A percentile compares a stretch with the other conserved stretches of the same genome.
These are phyloP conservation scores for Hemileccinum rubropunctum DNA, from an alignment of 768 basidiomycete species.

Conservation along the genomic window DNA sequence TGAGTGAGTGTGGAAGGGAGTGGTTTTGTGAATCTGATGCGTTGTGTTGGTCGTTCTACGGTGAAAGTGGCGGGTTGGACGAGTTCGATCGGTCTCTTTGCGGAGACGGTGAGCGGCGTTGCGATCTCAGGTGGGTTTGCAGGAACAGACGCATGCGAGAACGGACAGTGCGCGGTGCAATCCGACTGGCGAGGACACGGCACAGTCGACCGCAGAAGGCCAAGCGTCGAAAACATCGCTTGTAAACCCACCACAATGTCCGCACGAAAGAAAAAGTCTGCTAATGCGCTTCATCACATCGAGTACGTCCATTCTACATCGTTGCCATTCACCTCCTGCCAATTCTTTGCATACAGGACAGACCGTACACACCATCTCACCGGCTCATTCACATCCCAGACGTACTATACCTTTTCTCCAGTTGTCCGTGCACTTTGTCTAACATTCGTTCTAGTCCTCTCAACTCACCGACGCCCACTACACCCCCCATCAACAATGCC, in stretches of 20 bases:
- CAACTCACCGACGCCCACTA: conserved; percentile 15
- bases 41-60: conserved; percentile 59
- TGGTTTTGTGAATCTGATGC: conserved; percentile 60
- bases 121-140: conserved; percentile 21
- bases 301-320: background rate
- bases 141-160: conserved; percentile 53
- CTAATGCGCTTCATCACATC: background rate
- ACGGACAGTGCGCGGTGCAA: conserved; percentile 64
- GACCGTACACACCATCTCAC: background rate
- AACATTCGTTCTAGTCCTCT: background rate
- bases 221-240: conserved; percentile 62
- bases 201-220: conserved; percentile 55
- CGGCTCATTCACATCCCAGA: background rate
- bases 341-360: background rate
- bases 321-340: too few species aligned
- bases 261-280: background rate
- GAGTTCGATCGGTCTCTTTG: conserved; percentile 47
- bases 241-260: conserved; percentile 15
- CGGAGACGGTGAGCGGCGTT: conserved; percentile 28
- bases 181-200: conserved; percentile 53
- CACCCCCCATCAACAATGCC: conserved; percentile 7
- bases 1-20: conserved; percentile 36
- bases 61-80: conserved; percentile 16
- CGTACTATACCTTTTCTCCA: background rate
- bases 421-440: background rate